Evolutionary conservation across 192 early-diverging fungal species (phyloP).

Genomic region (Chytriomyces hyalinus): DNA sequence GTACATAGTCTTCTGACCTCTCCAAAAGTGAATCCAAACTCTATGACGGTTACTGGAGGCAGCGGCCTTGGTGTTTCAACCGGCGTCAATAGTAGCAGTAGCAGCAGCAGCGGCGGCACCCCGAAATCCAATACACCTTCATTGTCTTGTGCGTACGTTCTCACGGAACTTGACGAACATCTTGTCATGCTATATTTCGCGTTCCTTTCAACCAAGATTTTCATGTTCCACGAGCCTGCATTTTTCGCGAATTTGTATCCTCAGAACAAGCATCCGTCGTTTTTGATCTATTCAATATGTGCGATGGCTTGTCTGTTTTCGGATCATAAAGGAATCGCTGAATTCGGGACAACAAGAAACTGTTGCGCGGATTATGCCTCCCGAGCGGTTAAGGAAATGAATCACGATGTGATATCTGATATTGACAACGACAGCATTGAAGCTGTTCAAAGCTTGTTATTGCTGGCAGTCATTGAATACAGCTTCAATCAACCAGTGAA

Average conservation of each 20-base stretch:
- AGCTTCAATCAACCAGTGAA: conserved; percentile 29
- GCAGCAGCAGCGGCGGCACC: not conserved
- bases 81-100: not conserved
- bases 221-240: conserved; percentile 20
- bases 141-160: conserved; percentile 2
- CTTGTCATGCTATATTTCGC: conserved; percentile 28
- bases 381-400: not conserved
- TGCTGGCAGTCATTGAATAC: conserved; percentile 21
- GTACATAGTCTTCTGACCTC: not conserved
- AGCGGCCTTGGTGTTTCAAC: not conserved
- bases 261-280: conserved; percentile 17
- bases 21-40: not conserved
- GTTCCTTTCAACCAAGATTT: not conserved
- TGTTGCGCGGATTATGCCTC: not conserved
- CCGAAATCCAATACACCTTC: not conserved
- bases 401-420: not conserved
- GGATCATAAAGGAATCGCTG: conserved; percentile 5
- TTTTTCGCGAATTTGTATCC: conserved; percentile 21
- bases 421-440: conserved; percentile 17
- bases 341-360: conserved; percentile 16
- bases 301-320: conserved; percentile 22
- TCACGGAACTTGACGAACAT: conserved; percentile 26
- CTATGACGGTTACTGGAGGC: not conserved
- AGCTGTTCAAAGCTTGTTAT: conserved; percentile 24
- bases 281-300: conserved; percentile 25